These are phyloP conservation scores for Limnomonas spitsbergensis DNA, from an alignment of 139 green algal species.

Conservation along the genomic window DNA sequence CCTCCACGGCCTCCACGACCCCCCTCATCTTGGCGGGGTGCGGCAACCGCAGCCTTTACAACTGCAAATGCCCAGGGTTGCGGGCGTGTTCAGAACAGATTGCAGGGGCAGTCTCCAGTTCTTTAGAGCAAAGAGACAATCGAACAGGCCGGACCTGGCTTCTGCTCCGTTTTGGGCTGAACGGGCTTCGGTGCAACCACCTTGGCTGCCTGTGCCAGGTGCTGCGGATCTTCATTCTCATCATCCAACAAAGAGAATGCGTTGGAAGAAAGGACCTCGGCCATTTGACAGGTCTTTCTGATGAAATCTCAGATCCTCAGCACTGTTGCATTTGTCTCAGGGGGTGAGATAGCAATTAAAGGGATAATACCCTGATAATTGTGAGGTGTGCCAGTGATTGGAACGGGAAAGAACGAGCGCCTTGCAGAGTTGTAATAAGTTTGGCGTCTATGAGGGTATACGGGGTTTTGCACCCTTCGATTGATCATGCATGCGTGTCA, in stretches of 20 bases:
- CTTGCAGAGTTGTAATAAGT: no score
- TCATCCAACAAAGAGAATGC: background rate
- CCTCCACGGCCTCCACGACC: slow-evolving; percentile 23
- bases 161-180: background rate
- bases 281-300: no score
- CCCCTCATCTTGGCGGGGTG: background rate
- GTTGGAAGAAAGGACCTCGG: background rate
- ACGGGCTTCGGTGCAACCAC: background rate
- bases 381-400: no score
- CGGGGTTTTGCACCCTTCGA: no score
- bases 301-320: no score
- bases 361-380: no score
- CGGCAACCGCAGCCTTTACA: slow-evolving; percentile 9
- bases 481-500: no score
- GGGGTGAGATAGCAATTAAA: no score
- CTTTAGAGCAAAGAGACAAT: no score
- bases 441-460: no score
- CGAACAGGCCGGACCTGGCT: background rate
- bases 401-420: no score
- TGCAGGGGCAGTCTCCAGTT: background rate
- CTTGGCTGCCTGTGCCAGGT: background rate
- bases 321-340: no score
- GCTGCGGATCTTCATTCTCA: slow-evolving; percentile 10
- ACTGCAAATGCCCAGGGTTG: background rate
- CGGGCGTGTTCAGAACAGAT: background rate